Percentiles rank a stretch among this genome's conserved stretches.
These are phyloP conservation scores for Posidonia oceanica DNA, from an alignment of 116 monocot genomes.

Conservation along the genomic window DNA sequence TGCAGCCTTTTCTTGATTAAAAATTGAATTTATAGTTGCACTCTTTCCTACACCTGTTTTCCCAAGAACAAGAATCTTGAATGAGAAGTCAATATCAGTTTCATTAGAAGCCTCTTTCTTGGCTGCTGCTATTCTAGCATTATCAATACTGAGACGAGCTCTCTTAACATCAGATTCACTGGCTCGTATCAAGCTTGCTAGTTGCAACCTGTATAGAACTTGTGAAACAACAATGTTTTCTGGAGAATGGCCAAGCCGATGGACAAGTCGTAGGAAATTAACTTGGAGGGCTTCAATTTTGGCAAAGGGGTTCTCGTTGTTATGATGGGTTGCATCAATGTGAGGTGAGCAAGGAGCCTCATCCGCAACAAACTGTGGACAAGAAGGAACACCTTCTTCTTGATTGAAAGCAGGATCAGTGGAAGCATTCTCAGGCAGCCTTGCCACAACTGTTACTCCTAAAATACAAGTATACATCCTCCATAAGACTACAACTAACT, in stretches of 20 bases:
- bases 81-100: constrained; percentile 41
- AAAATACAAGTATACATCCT: background rate
- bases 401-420: background rate
- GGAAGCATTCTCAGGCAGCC: background rate
- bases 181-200: constrained; percentile 65
- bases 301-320: constrained; percentile 23
- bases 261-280: constrained; percentile 63
- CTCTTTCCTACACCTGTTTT: constrained; percentile 94
- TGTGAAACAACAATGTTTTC: constrained; percentile 47
- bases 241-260: constrained; percentile 47
- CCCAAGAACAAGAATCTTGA: constrained; percentile 86
- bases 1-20: constrained; percentile 35
- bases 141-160: constrained; percentile 33
- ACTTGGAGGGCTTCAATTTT: constrained; percentile 67
- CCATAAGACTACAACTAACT: background rate
- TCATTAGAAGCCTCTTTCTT: constrained; percentile 35
- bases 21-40: constrained; percentile 91
- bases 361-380: constrained; percentile 11
- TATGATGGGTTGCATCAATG: background rate
- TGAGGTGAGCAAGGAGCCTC: constrained; percentile 21
- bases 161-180: constrained; percentile 36
- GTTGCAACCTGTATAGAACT: constrained; percentile 75
- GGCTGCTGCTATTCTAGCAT: constrained; percentile 50
- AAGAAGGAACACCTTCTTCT: constrained; percentile 11
- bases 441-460: background rate